Evolutionary conservation across 257 asterid genomes (phyloP), one percentile per base, ranked within the genome.

Genomic region (Cinchona pubescens): DNA sequence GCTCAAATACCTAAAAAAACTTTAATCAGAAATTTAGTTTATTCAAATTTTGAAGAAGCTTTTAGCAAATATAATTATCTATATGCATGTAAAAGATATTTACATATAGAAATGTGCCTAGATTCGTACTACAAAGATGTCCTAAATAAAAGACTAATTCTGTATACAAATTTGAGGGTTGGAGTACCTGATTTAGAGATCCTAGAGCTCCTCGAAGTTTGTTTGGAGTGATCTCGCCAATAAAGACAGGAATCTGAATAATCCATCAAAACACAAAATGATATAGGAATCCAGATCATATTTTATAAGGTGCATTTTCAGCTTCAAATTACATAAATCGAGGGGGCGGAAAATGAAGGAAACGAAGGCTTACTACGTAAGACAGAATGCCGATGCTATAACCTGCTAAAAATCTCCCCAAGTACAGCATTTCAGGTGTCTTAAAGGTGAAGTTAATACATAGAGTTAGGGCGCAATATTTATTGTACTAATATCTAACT

Each of bases 211-310:
- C 97, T 76, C 96, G 84, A 63, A 87, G 87, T 70, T 83, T 87
- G 56, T 83, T 87, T 71, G 97, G 97, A 1, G 97, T 90, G 67
- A 92, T 92, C 79, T 92, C 97, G 49, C 91, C 95, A 71, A 92
- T 84, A 63, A 87, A 92, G 29, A 90, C 86, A 29, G 97, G 97
- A 56, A 92, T 91, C 97, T 90, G 27, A 38, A 48, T 37, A 16
- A n/a, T 15, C 27, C 61, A 34, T 15, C 27, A 72, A 37, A n/a
- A 35, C 7, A 53, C 9, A 5, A 71, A 35, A 37, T 35, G 11
- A 0, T 25, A 7, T 35, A 56, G 4, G 59, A 5, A 45, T 45
- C 12, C 15, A 43, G 1, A 67, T 12, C 40, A 15, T 13, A 3
- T 67, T 9, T 25, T 23, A 2, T n/a, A 7, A 56, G 13, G 4